phyloP scores from a whole-genome alignment of 768 basidiomycete genomes.

The Rhodotorula paludigena region DNA sequence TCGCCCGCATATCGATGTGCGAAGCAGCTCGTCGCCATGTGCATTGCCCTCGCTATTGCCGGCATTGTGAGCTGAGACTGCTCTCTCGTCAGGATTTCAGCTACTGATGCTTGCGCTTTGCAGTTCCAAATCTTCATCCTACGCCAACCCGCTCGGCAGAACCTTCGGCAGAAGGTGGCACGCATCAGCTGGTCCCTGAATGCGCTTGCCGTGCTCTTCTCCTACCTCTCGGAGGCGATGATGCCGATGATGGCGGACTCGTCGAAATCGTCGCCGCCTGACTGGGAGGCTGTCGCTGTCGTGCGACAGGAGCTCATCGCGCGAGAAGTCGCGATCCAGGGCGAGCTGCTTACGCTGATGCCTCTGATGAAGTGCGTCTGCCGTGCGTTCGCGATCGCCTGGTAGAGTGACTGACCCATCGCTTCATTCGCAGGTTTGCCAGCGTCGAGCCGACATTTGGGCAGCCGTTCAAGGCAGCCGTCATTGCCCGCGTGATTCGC shows the following conservation, averaged over 20 bases:
- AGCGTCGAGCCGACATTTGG: slow-evolving; percentile 25
- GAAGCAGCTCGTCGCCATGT: slow-evolving; percentile 28
- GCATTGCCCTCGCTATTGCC: slow-evolving; percentile 33
- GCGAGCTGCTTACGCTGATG: slow-evolving; percentile 24
- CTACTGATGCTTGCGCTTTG: too few relatives aligned
- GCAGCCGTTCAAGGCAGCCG: slow-evolving; percentile 27
- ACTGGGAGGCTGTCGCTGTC: slow-evolving; percentile 33
- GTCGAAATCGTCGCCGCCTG: slow-evolving; percentile 18
- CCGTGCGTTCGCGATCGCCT: neutral
- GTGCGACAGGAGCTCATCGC: slow-evolving; percentile 24
- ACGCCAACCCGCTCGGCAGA: slow-evolving; percentile 31
- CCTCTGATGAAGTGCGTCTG: slow-evolving; percentile 39
- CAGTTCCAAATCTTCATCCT: slow-evolving; percentile 38
- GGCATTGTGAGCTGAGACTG: too few relatives aligned
- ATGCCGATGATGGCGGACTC: slow-evolving; percentile 26
- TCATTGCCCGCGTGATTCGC: slow-evolving; percentile 25
- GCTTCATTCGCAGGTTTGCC: slow-evolving; percentile 17
- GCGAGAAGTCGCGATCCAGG: slow-evolving; percentile 29
- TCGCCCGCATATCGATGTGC: slow-evolving; percentile 27
- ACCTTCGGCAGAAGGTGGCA: slow-evolving; percentile 30
- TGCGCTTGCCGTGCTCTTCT: slow-evolving; percentile 12
- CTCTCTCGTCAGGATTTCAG: too few relatives aligned
- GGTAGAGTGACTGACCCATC: neutral
- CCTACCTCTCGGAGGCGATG: slow-evolving; percentile 1
- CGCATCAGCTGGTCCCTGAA: slow-evolving; percentile 11